phyloP scores from a whole-genome alignment of 805 yeast genomes.

The Lipomyces mesembrius region DNA sequence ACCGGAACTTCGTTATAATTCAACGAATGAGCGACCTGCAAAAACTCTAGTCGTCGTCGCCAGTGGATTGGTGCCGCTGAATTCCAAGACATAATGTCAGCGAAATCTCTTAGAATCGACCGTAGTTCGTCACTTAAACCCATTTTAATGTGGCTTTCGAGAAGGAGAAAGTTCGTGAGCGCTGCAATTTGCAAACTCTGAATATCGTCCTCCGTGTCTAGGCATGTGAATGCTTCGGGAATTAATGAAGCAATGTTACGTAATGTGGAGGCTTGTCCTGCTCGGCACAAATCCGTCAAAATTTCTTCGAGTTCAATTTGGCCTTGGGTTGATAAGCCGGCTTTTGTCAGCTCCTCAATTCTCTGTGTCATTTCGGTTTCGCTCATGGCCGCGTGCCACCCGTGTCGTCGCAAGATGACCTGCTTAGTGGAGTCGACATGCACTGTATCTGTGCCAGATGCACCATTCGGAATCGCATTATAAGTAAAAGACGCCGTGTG shows the following conservation, averaged over 20 bases:
- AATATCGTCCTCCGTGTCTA: constrained; percentile 18
- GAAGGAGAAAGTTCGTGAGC: constrained; percentile 18
- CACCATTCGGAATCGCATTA: neutral
- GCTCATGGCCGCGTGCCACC: neutral
- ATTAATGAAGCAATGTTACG: neutral
- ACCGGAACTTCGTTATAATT: constrained; percentile 39
- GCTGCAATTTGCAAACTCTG: constrained; percentile 18
- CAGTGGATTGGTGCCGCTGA: constrained; percentile 38
- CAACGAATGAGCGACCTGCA: constrained; percentile 40
- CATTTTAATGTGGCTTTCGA: neutral
- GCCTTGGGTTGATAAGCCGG: neutral
- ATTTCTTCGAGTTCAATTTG: neutral
- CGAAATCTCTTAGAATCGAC: neutral
- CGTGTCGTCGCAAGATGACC: neutral
- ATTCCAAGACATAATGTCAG: neutral
- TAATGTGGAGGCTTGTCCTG: neutral
- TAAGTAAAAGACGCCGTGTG: neutral
- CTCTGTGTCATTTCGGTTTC: neutral
- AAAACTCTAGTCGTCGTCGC: constrained; percentile 43
- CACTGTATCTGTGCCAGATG: neutral
- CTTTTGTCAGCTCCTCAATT: neutral
- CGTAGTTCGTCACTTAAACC: neutral
- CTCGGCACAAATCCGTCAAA: neutral
- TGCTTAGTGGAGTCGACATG: neutral
- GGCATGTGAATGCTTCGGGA: constrained; percentile 7